Evolutionary conservation across 805 yeast species (phyloP).

Genomic region (Lachancea mirantina): DNA sequence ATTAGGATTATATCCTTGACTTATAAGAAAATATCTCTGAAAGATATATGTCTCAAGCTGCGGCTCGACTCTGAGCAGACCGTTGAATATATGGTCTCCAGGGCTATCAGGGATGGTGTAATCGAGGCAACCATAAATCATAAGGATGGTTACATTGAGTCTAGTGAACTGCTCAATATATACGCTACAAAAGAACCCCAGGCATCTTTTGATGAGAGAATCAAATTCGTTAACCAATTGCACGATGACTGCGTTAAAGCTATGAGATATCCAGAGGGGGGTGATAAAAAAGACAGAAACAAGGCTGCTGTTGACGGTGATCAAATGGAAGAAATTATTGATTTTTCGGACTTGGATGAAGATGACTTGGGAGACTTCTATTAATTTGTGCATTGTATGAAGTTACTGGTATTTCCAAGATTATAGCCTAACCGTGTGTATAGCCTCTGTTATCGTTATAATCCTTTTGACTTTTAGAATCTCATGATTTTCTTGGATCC

Average conservation of each 20-base stretch:
- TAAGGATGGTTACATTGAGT: constrained; percentile 84
- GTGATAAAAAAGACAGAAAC: constrained; percentile 18
- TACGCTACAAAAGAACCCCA: constrained; percentile 88
- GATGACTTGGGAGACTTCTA: constrained; percentile 12
- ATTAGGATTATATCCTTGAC: constrained; percentile 87
- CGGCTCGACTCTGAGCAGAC: constrained; percentile 90
- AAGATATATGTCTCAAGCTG: constrained; percentile 88
- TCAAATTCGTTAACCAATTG: constrained; percentile 79
- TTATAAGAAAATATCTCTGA: constrained; percentile 82
- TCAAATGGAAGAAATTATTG: constrained; percentile 27
- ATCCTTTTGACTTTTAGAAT: no score
- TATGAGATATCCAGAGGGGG: constrained; percentile 74
- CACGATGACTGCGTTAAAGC: constrained; percentile 91
- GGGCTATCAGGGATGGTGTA: constrained; percentile 95
- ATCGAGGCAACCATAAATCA: constrained; percentile 92
- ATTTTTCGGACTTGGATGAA: constrained; percentile 30
- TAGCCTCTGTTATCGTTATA: no score
- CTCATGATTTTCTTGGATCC: no score
- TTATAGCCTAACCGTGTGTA: no score
- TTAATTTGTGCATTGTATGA: background rate
- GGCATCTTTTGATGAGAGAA: constrained; percentile 83
- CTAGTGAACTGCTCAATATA: constrained; percentile 76
- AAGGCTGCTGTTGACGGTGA: constrained; percentile 17
- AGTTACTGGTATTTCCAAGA: no score
- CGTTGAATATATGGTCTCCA: constrained; percentile 94